Evolutionary conservation across 2,329 filamentous ascomycete species (phyloP), one percentile per base, ranked within the genome.

Genomic region (Fusarium subtropicale): DNA sequence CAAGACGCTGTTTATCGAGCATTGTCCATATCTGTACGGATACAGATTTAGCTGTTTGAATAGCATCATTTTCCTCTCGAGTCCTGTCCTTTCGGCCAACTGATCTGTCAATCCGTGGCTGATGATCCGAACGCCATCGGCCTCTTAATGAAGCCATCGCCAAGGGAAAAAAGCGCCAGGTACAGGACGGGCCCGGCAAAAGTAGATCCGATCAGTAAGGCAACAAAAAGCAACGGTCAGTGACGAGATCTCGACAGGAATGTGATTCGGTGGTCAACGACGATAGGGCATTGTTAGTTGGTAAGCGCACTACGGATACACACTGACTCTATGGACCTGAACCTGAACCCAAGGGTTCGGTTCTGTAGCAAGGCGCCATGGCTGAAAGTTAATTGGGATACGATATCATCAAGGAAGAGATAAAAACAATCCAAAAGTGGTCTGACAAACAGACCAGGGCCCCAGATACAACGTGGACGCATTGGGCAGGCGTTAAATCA

Each of bases 211-310:
- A 51, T 51, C 22, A 38, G 47, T 24, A 45, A 28, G 22, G 20
- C 41, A 36, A 54, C 16, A 31, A 41, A 68, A 44, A 61, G 48
- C 31, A 63, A 67, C 57, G 58, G 57, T 52, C 42, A 55, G 54
- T 48, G 54, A 65, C 42, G 50, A 28, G 22, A 42, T 20, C 10
- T 24, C 16, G 16, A 33, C 54, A 52, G 66, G 66, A 68, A 68
- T 68, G 66, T 68, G 66, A 65, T 26, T 68, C 51, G 66, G 60
- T 39, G 54, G 50, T 28, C n/a, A 47, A 66, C 51, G 42, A 66
- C 41, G 61, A 26, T 24, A 44, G 42, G 51, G 51, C 13, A 42
- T 24, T 38, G 8, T 36, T 18, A 18, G 28, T 34, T 50, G 33
- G 20, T 15, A 47, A 33, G 28, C 30, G 28, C 31, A 44, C 15